Base-by-base conservation (phyloP, 768 basidiomycete species). In the Calvatia gigantea region DNA sequence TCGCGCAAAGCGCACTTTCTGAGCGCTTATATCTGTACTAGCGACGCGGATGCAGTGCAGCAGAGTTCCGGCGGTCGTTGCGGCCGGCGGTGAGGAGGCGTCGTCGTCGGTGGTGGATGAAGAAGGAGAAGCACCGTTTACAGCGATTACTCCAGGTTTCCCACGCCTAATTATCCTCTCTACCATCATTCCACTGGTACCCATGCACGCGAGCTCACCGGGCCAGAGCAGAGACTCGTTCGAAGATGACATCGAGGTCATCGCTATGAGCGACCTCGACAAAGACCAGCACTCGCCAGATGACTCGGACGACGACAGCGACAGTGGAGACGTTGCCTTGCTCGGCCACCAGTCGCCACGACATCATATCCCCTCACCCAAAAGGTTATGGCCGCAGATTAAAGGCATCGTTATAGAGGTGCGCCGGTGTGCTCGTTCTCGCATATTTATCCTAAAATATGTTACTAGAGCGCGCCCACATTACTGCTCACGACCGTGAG, bases 401-500 rank as follows among this genome's bases (percentile, higher is more conserved):
- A 75, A 75, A 60, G 68, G 77, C 33, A 88, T 91, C 48, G 84
- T 90, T 37, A 66, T 87, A 21, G 89, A 92, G 80, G 90, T 90
- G 63, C 41, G 77, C 72, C 38, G 32, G 59, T 46, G 4, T 33
- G 11, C 23, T 32, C 21, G 31, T n/a, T 12, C 38, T 25, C 19
- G 12, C 15, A 12, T 27, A 17, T 32, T 33, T 17, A 17, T n/a
- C 15, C 37, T 15, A 15, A 37, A n/a, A 47, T 35, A 9, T 44
- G 38, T 39, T 17, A 15, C n/a, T 51, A 98, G 96, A 88, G 89
- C 35, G 84, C 90, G 1, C 95, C 96, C 1, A 90, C 93, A 14
- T 77, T 99, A 25, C 73, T 97, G 6, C 75, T 98, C 48, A 89
- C 91, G 0, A 86, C 94, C 0, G 64, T 92, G 14, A 91, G 94